Conservation (phyloP, 2,329 filamentous ascomycete genomes). For the Botrytis cinerea region DNA sequence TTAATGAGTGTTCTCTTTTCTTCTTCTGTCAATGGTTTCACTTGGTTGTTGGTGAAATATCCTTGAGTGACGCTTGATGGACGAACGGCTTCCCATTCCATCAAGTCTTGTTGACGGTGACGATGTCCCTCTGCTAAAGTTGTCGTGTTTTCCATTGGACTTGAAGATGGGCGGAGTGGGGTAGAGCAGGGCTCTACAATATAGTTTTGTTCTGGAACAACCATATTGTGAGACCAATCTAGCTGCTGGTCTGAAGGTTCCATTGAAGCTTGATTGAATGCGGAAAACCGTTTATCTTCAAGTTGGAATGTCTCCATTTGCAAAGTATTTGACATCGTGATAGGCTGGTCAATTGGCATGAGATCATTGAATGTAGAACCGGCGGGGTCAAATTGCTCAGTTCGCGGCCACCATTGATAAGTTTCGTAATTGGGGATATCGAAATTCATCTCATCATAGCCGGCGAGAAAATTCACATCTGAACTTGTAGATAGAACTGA, state of each 20-base stretch:
- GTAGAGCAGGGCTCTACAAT: not conserved
- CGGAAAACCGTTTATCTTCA: not conserved
- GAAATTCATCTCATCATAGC: constrained; percentile 21
- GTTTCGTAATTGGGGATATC: constrained; percentile 15
- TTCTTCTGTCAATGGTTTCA: constrained; percentile 21
- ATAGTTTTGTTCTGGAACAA: not conserved
- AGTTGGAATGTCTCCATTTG: not conserved
- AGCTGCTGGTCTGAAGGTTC: not conserved
- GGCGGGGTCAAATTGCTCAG: not conserved
- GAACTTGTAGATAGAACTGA: constrained; percentile 19
- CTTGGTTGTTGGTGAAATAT: constrained; percentile 15
- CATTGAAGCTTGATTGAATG: constrained; percentile 2
- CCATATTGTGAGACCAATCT: not conserved
- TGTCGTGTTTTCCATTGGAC: constrained; percentile 23
- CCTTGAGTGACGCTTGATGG: constrained; percentile 19
- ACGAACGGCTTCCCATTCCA: constrained; percentile 22
- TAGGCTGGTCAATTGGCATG: constrained; percentile 7
- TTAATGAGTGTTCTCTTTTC: constrained; percentile 22
- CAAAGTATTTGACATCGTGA: not conserved
- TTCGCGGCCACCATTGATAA: constrained; percentile 11
- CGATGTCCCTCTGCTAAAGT: not conserved
- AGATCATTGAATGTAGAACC: constrained; percentile 4
- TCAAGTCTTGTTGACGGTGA: constrained; percentile 11
- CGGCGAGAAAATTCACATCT: constrained; percentile 16
- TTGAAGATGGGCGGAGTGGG: constrained; percentile 16